Evolutionary conservation across 2,329 filamentous ascomycete genomes (phyloP).

Genomic region (Verticillium klebahnii): DNA sequence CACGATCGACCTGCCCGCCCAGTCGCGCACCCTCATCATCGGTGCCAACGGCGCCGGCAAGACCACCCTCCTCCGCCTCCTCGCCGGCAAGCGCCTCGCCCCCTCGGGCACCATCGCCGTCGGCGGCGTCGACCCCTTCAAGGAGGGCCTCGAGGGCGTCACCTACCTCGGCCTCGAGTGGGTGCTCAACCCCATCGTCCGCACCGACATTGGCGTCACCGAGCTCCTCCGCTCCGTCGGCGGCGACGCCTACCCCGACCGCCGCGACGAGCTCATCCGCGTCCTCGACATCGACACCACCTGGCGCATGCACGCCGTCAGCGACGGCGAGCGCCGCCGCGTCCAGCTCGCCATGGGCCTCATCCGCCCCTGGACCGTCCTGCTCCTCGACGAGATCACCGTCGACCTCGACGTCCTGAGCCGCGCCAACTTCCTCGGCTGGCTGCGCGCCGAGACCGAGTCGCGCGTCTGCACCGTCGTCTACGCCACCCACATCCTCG

Average conservation of each 20-base stretch:
- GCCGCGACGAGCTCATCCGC: conserved; percentile 78
- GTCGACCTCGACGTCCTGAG: conserved; percentile 90
- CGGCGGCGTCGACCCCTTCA: conserved; percentile 86
- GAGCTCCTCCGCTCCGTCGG: conserved; percentile 84
- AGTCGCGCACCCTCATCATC: conserved; percentile 84
- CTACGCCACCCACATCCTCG: conserved; percentile 95
- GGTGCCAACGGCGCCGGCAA: conserved; percentile 97
- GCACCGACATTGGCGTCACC: conserved; percentile 86
- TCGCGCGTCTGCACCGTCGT: conserved; percentile 81
- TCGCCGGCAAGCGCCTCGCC: conserved; percentile 91
- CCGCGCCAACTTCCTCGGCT: conserved; percentile 77
- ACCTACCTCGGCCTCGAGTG: conserved; percentile 97
- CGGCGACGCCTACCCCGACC: conserved; percentile 74
- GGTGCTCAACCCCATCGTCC: conserved; percentile 95
- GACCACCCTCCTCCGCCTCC: conserved; percentile 89
- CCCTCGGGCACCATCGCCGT: conserved; percentile 71
- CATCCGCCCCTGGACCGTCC: conserved; percentile 82
- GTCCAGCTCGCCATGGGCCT: conserved; percentile 97
- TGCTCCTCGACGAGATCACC: conserved; percentile 93
- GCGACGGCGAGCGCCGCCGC: conserved; percentile 82
- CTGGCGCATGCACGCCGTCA: conserved; percentile 96
- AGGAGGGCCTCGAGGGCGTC: conserved; percentile 82
- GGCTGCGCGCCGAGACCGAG: conserved; percentile 84
- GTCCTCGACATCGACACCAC: conserved; percentile 88
- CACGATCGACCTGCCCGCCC: conserved; percentile 69